Conservation (phyloP, 805 yeast species). For the Pichia sporocuriosa region DNA sequence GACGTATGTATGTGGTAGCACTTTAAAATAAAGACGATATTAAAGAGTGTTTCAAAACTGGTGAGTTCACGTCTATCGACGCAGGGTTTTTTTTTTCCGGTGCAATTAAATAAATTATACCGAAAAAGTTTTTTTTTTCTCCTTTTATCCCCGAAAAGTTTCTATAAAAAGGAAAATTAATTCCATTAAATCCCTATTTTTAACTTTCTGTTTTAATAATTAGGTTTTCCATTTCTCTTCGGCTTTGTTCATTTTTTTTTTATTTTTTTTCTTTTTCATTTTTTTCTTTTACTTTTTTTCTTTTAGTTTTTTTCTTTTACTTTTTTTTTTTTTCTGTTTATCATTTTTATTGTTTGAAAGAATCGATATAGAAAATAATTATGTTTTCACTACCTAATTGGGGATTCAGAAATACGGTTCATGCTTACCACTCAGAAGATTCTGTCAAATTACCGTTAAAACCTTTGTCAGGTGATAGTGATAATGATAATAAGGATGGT, state of each 20-base stretch:
- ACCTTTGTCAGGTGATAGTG: background rate
- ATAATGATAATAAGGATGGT: background rate
- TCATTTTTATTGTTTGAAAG: too few relatives aligned
- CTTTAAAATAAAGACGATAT: too few relatives aligned
- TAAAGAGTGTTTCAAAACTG: too few relatives aligned
- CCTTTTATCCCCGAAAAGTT: too few relatives aligned
- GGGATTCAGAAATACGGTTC: conserved; percentile 29
- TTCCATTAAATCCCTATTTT: too few relatives aligned
- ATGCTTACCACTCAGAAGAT: conserved; percentile 20
- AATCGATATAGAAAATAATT: background rate
- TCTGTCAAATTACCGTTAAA: conserved; percentile 24
- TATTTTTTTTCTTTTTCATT: background rate
- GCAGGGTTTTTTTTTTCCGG: too few relatives aligned
- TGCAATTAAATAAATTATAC: background rate
- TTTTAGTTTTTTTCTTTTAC: background rate
- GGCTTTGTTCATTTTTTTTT: background rate
- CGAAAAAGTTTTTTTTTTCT: background rate
- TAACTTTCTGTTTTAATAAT: too few relatives aligned
- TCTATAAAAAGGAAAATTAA: too few relatives aligned
- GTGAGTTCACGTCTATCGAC: too few relatives aligned
- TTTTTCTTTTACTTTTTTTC: background rate
- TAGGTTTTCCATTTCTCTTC: too few relatives aligned
- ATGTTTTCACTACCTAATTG: conserved; percentile 20
- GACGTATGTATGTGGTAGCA: too few relatives aligned
- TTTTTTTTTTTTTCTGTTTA: background rate